Conservation (phyloP, 2,329 filamentous ascomycete genomes). For the Ophiosphaerella herpotricha region DNA sequence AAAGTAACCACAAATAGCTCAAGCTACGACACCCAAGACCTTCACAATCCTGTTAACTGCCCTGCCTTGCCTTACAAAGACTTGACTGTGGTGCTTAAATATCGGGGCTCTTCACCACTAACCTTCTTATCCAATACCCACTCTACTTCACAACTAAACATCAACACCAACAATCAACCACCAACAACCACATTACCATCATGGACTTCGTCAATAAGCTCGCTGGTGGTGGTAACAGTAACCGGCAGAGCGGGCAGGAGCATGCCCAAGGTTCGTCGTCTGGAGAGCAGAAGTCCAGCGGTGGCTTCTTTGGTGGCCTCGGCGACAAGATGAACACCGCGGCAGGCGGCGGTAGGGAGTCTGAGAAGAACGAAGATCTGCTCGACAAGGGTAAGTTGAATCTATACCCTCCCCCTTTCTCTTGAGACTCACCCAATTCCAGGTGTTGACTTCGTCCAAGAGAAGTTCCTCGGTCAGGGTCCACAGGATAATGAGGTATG, state of each 20-base stretch:
- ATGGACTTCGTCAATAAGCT: constrained; percentile 57
- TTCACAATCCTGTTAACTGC: constrained; percentile 6
- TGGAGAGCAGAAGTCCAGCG: constrained; percentile 42
- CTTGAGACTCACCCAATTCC: constrained; percentile 9
- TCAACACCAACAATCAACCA: constrained; percentile 7
- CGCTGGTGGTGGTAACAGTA: constrained; percentile 46
- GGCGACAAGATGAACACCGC: constrained; percentile 72
- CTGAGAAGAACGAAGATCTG: constrained; percentile 81
- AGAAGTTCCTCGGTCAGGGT: constrained; percentile 72
- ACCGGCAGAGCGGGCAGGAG: constrained; percentile 38
- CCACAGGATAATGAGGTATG: constrained; percentile 60
- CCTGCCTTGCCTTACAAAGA: constrained; percentile 2
- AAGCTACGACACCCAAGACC: constrained; percentile 1
- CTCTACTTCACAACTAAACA: not conserved
- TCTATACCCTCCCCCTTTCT: not conserved
- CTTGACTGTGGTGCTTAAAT: constrained; percentile 15
- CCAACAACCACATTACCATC: constrained; percentile 16
- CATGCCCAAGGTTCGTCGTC: constrained; percentile 28
- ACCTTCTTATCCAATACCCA: not conserved
- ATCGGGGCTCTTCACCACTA: constrained; percentile 8
- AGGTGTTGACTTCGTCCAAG: constrained; percentile 80
- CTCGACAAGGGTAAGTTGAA: constrained; percentile 72
- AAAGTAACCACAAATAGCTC: not conserved
- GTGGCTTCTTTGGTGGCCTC: constrained; percentile 62
- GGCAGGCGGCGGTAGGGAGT: constrained; percentile 72